These are phyloP conservation scores for Leishmania major DNA, from an alignment of 208 protist species.

Conservation along the genomic window DNA sequence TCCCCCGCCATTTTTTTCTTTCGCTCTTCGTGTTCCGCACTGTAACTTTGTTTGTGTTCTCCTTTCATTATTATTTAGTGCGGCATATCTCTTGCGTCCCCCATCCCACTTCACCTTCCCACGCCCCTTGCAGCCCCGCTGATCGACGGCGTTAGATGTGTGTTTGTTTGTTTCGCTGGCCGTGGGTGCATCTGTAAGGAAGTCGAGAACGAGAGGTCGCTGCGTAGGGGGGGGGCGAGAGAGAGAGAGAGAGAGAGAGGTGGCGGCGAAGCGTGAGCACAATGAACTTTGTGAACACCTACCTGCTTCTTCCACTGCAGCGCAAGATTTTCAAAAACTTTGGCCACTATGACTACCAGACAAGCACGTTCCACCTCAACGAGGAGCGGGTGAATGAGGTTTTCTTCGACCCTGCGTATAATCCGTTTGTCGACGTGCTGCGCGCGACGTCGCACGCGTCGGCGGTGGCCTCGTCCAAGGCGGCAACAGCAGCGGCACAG, in stretches of 20 bases:
- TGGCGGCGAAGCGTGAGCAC: not conserved
- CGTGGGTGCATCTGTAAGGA: not conserved
- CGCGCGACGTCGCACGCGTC: slow-evolving; percentile 33
- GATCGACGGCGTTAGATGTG: not conserved
- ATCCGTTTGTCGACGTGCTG: slow-evolving; percentile 33
- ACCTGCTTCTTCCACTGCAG: slow-evolving; percentile 41
- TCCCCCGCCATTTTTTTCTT: not conserved
- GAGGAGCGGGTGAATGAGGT: slow-evolving; percentile 40
- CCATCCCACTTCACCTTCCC: not conserved
- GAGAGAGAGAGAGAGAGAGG: not conserved
- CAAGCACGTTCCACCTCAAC: slow-evolving; percentile 41
- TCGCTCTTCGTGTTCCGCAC: not conserved
- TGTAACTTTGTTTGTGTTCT: not conserved
- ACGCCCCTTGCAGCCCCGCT: not conserved
- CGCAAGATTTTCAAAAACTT: slow-evolving; percentile 52
- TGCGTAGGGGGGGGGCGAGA: not conserved
- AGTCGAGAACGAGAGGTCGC: not conserved
- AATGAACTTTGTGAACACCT: slow-evolving; percentile 38
- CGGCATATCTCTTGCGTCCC: not conserved
- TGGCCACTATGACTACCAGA: slow-evolving; percentile 43
- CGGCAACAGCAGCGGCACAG: slow-evolving; percentile 2
- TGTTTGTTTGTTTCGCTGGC: not conserved
- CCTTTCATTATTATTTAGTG: not conserved
- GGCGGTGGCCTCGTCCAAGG: slow-evolving; percentile 27
- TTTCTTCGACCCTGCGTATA: slow-evolving; percentile 28